Evolutionary conservation across 371 early-diverging fungal species (phyloP), one percentile per base, ranked within the genome.

Genomic region (Fennellomyces sp.): DNA sequence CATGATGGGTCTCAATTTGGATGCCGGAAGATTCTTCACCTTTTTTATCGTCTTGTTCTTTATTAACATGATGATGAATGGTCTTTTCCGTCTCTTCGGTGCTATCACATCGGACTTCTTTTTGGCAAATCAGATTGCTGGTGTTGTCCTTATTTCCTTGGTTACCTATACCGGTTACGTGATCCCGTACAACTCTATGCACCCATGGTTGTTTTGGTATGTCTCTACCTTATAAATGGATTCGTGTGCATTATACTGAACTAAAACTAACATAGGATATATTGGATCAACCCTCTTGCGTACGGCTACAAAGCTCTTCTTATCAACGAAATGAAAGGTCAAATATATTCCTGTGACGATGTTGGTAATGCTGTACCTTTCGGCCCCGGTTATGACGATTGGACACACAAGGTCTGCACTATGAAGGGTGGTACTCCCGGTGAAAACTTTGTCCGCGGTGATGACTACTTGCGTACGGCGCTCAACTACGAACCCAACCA

Each of bases 271-370:
- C 8, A 25, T 39, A 61, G 64, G 66, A 54, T 65, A 26, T 65
- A 56, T 17, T 89, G 83, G 80, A 76, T 88, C 31, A 85, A 81
- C 52, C 86, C 91, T 2, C 64, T 90, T 15, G 78, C 86, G 0
- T 89, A 89, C 62, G 86, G 83, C 1, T 80, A 77, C 58, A 72
- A 82, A 56, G 75, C 85, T 0, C 69, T 91, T 8, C 50, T 88
- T 26, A 64, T 74, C 31, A 88, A 89, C 66, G 91, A 91, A 64
- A 84, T 85, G 75, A 47, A 64, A 12, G 77, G 79, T 15, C 64
- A 73, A 5, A 1, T 54, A 3, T 70, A 63, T 50, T 52, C 74
- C 13, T 71, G 75, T 38, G 68, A 87, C 38, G 71, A 80, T 19
- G 64, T 78, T 17, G 58, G 66, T 2, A 73, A 70, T 31, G 56